Base-by-base conservation (phyloP, 176 grass and related monocot genomes). In the Panicum miliaceum region DNA sequence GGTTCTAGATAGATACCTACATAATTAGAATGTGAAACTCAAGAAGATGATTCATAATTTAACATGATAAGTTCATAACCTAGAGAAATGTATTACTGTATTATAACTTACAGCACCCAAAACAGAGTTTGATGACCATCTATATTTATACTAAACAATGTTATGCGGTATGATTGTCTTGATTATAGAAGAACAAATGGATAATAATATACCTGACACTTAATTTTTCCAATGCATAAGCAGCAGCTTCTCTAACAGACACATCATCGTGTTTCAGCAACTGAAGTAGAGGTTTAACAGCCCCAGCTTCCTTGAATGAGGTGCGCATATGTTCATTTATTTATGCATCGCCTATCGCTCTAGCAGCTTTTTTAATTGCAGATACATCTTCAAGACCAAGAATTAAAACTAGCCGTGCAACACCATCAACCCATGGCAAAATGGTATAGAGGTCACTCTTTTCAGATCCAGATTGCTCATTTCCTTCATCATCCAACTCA, bases 231-330 rank as follows among this genome's bases (percentile, higher is more conserved):
- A 94, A 74, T 66, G 92, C 89, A 88, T 91, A 71, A 89, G 78
- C 56, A 65, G 59, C 52, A 41, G 84, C 82, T 74, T 91, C 81
- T 88, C 80, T 87, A 54, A 90, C 69, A 77, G 47, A 15, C 48
- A 82, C 67, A 56, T 84, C 76, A 85, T 73, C 66, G 84, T 94
- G 84, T 35, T 85, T 73, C 78, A 92, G 77, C 72, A 94, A 73
- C 29, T 92, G 77, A 92, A 94, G 84, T 59, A 94, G 80, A 83
- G 56, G 74, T 85, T 73, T 66, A 60, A 94, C 18, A 22, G 84
- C 92, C 63, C 92, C 92, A 67, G 87, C 89, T 87, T 92, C 92
- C 87, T 81, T 92, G 82, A 94, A 90, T 64, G 89, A 94, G 62
- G 76, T 54, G 14, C 82, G 61, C 87, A 94, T 87, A 64, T 90